Evolutionary conservation across 495 filamentous ascomycete species (phyloP), one percentile per base, ranked within the genome.

Genomic region (Parmelia sp.): DNA sequence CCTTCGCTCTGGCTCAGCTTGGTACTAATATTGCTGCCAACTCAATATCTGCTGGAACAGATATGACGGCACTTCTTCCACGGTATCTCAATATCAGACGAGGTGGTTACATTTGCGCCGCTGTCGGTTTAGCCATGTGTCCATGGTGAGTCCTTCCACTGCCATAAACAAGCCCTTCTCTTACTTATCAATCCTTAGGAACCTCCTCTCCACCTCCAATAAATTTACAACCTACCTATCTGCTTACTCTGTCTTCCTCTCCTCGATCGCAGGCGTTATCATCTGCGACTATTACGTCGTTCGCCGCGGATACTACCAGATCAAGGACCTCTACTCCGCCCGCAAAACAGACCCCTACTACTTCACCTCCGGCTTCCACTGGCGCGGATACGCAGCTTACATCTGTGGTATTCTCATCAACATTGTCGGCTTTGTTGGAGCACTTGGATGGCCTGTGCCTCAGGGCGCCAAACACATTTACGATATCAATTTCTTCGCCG

Each of bases 11-110:
- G 17, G 92, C 92, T 19, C 92, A 96, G 73, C 77, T 96, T 21
- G 92, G 92, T 57, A 96, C 92, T 49, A 97, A 97, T 69, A 96
- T 96, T 68, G 89, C 91, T 5, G 92, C 92, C 65, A 97, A 97
- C 75, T 90, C 87, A 1, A 87, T 96, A 59, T 93, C 90, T 14
- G 89, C 91, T 37, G 92, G 92, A 25, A 94, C 92, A 0, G 92
- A 97, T 71, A 82, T 96, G 84, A 95, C 92, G 3, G 92, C 92
- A 0, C 77, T 97, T n/a, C 75, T 95, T 2, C 92, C 92, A 0
- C 85, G 90, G 47, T 97, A 82, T 70, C 72, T 97, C 66, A 94
- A 88, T 74, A 96, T 97, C 72, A 86, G 92, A 64, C 88, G 92
- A 25, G 92, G 92, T 49, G 90, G 91, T 31, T 96, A 95, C 70